Base-by-base conservation (phyloP, 768 basidiomycete genomes). In the Mycena amicta region DNA sequence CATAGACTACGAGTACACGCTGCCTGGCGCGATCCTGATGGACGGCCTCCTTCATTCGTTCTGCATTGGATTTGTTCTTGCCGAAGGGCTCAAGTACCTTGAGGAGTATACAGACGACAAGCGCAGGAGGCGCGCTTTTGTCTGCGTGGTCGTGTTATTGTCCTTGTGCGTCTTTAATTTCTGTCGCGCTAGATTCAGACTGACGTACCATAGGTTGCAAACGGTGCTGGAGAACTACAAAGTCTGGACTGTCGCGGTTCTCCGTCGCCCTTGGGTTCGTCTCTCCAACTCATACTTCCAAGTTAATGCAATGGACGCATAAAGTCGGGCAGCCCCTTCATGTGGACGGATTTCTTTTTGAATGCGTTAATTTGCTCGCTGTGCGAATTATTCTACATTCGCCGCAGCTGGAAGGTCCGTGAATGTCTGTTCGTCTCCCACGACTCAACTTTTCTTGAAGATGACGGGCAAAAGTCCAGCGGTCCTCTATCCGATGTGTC, bases 331-430 rank as follows among this genome's bases (percentile, higher is more conserved):
- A 80, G 73, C 55, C 65, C 66, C 0, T 73, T 82, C 20, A 71
- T 77, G 58, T 80, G 77, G 76, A 69, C 75, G 0, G 80, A 81
- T 50, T 61, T 82, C 31, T 77, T 83, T 53, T 51, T 83, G 31
- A 83, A 83, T 61, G 80, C 80, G 3, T 63, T 77, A 8, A 76
- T 83, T 33, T 78, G 75, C 61, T 69, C 75, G 53, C 50, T 80
- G 31, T 83, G 82, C 62, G 77, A 84, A 64, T 67, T 72, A 3
- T 84, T 79, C 59, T 80, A 80, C 43, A 77, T 83, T 26, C 70
- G 75, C 33, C 70, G 78, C 53, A 83, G 83, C 56, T 85, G 81
- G 80, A 80, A 80, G 75, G 83, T 79, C 47, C 16, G 71, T 29
- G 13, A 28, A 13, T 18, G 11, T 49, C 27, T 39, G 27, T 25